Evolutionary conservation across 176 grass and related monocot genomes (phyloP).

Genomic region (Phyllostachys edulis): DNA sequence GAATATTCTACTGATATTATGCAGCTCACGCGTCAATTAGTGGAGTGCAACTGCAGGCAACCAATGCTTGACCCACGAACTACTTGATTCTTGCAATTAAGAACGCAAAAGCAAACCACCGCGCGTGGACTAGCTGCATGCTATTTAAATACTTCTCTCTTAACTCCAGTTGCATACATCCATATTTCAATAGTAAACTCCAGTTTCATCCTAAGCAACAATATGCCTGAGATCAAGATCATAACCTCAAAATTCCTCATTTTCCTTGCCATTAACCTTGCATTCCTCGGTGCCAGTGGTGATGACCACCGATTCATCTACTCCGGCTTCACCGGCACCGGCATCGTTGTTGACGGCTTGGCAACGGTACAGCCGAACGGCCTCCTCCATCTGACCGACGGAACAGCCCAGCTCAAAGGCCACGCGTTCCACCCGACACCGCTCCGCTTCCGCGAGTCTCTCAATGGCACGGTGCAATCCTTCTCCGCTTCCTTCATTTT

Average conservation of each 20-base stretch:
- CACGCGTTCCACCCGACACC: conserved; percentile 1
- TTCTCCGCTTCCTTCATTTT: not conserved
- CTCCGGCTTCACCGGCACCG: too few relatives aligned
- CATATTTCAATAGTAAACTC: too few relatives aligned
- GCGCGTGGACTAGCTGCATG: too few relatives aligned
- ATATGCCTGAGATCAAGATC: not conserved
- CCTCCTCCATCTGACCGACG: too few relatives aligned
- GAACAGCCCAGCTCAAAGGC: not conserved
- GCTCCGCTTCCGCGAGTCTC: not conserved
- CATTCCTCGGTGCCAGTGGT: too few relatives aligned
- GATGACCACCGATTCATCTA: too few relatives aligned
- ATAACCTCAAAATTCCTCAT: not conserved
- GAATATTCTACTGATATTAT: not conserved
- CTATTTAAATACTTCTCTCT: too few relatives aligned
- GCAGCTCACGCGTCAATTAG: not conserved
- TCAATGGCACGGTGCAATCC: not conserved
- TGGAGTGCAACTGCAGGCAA: not conserved
- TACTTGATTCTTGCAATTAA: too few relatives aligned
- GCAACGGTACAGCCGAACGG: too few relatives aligned
- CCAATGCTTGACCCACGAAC: not conserved
- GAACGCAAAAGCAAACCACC: not conserved
- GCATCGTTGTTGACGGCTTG: too few relatives aligned
- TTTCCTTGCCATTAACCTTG: too few relatives aligned
- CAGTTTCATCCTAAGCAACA: not conserved
- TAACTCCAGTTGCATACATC: too few relatives aligned